A percentile compares a stretch with the other conserved stretches of the same genome.
These are phyloP conservation scores for Leersia perrieri DNA, from an alignment of 176 grass and related monocot genomes.

Conservation along the genomic window DNA sequence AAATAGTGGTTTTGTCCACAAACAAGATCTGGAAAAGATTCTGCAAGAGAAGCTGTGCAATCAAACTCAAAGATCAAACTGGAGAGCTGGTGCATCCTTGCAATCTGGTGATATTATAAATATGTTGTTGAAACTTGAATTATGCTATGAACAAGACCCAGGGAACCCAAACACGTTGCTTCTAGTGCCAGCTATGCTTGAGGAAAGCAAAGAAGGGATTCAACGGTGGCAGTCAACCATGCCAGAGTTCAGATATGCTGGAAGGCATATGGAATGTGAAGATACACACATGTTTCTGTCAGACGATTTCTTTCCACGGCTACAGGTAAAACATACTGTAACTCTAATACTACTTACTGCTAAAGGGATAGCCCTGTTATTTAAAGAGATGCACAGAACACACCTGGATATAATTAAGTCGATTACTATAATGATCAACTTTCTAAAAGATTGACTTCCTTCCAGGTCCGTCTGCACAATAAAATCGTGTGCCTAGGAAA, in stretches of 20 bases:
- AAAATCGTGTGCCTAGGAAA: constrained; percentile 46
- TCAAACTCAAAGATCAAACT: constrained; percentile 46
- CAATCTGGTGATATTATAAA: constrained; percentile 72
- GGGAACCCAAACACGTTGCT: constrained; percentile 67
- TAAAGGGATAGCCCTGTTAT: background rate
- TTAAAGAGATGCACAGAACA: background rate
- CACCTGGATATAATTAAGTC: background rate
- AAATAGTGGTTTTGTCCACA: constrained; percentile 67
- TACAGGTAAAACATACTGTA: constrained; percentile 54
- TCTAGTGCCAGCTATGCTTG: constrained; percentile 69
- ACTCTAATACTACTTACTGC: background rate
- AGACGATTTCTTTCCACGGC: constrained; percentile 76
- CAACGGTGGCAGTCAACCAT: constrained; percentile 55
- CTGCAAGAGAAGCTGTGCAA: constrained; percentile 47
- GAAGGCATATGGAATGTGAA: constrained; percentile 75
- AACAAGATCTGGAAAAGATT: constrained; percentile 71
- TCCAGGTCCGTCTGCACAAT: constrained; percentile 85
- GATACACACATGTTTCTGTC: constrained; percentile 69
- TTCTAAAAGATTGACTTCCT: background rate
- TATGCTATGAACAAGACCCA: constrained; percentile 88
- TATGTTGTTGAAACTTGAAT: constrained; percentile 72
- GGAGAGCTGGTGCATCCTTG: constrained; percentile 45
- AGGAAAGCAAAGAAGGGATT: constrained; percentile 45
- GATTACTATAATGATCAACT: background rate
- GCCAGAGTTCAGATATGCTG: constrained; percentile 58